phyloP scores from a whole-genome alignment of 805 yeast species.

The Jamesozyma piceae region DNA sequence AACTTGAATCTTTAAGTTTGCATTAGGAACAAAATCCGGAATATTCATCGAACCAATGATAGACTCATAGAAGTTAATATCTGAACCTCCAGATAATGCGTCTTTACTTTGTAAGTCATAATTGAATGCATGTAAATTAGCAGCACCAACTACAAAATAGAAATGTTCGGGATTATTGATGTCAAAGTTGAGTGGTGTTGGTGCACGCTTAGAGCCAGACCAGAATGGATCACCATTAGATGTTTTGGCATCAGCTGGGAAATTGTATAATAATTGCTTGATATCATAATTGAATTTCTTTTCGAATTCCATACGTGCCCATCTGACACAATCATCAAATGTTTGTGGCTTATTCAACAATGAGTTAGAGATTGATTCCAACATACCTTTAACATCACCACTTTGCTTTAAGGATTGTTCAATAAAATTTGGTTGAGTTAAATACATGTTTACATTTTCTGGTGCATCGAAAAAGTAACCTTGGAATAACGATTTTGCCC shows the following conservation, averaged over 20 bases:
- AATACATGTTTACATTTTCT: slow-evolving; percentile 82
- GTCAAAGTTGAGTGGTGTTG: slow-evolving; percentile 74
- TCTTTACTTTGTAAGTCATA: slow-evolving; percentile 50
- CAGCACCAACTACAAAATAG: slow-evolving; percentile 79
- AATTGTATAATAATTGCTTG: slow-evolving; percentile 80
- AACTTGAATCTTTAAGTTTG: slow-evolving; percentile 72
- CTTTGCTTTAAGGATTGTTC: slow-evolving; percentile 86
- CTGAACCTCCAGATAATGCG: background rate
- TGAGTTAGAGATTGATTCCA: slow-evolving; percentile 69
- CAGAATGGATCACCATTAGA: slow-evolving; percentile 90
- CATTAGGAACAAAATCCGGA: slow-evolving; percentile 64
- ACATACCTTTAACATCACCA: slow-evolving; percentile 80
- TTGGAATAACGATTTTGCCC: slow-evolving; percentile 95
- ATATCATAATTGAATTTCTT: slow-evolving; percentile 77
- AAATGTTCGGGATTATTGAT: slow-evolving; percentile 67
- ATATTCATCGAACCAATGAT: slow-evolving; percentile 44
- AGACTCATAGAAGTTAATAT: slow-evolving; percentile 36
- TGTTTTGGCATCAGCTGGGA: slow-evolving; percentile 89
- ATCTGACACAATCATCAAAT: slow-evolving; percentile 86
- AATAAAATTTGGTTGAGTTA: slow-evolving; percentile 86
- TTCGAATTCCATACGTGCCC: slow-evolving; percentile 92
- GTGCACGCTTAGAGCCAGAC: slow-evolving; percentile 97
- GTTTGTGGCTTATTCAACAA: slow-evolving; percentile 75
- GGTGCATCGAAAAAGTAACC: slow-evolving; percentile 87
- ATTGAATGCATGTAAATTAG: slow-evolving; percentile 81